Percentiles rank a stretch among this genome's conserved stretches.
Evolutionary conservation across 129 eudicot species (phyloP).

Genomic region (Chrysanthemum seticuspe): DNA sequence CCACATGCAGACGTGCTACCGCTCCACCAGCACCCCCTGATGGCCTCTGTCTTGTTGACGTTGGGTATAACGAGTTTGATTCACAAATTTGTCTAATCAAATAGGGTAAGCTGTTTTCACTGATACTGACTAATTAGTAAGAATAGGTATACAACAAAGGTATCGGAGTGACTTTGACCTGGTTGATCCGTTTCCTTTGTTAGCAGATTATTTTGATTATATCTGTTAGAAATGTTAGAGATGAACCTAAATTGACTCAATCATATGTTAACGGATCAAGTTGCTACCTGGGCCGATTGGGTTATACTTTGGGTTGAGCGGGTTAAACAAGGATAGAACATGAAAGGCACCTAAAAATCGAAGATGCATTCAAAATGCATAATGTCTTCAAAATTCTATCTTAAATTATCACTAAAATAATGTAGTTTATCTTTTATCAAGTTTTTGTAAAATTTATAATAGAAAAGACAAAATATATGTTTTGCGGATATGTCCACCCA

Average conservation of each 20-base stretch:
- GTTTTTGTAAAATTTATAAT: neutral
- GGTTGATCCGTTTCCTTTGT: neutral
- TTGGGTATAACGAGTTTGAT: constrained; percentile 78
- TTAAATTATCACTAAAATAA: neutral
- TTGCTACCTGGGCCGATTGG: constrained; percentile 7
- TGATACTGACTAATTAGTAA: neutral
- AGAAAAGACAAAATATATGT: neutral
- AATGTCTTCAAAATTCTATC: neutral
- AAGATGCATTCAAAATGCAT: neutral
- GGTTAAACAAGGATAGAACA: neutral
- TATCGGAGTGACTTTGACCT: neutral
- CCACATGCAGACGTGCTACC: constrained; percentile 95
- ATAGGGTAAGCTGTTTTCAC: constrained; percentile 25
- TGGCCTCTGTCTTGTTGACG: constrained; percentile 94
- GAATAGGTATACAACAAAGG: neutral
- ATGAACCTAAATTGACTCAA: too few relatives aligned
- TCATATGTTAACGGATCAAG: neutral
- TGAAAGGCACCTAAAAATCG: neutral
- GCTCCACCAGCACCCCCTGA: constrained; percentile 99
- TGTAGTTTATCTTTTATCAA: neutral
- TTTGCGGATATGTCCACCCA: too few relatives aligned
- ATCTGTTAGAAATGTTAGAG: too few relatives aligned
- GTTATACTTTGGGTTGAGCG: neutral
- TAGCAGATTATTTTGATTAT: neutral
- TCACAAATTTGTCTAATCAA: constrained; percentile 47